These are phyloP conservation scores for Ascosphaera pollenicola DNA, from an alignment of 2,329 filamentous ascomycete species.

Conservation along the genomic window DNA sequence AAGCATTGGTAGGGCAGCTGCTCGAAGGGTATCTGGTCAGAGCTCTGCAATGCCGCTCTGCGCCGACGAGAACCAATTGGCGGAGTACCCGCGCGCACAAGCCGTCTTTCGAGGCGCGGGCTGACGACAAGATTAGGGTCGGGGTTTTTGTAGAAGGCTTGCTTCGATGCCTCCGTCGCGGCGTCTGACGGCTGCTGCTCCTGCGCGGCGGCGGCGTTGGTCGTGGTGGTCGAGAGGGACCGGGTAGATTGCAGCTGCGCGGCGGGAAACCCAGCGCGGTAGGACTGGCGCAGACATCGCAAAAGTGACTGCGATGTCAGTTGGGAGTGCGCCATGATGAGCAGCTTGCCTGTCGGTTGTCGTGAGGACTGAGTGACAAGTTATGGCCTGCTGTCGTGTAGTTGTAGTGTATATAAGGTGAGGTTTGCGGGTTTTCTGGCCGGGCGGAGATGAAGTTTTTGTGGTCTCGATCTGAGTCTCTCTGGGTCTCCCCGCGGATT, in stretches of 20 bases:
- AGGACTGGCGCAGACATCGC: conserved; percentile 19
- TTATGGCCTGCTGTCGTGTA: too few species aligned
- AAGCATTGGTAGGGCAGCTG: conserved; percentile 94
- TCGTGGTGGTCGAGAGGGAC: conserved; percentile 27
- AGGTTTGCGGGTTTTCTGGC: too few species aligned
- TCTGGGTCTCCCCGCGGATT: too few species aligned
- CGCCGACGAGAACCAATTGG: conserved; percentile 72
- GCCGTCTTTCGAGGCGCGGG: conserved; percentile 39
- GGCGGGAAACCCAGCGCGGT: conserved; percentile 12
- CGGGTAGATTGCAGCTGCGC: conserved; percentile 19
- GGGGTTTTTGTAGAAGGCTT: conserved; percentile 21
- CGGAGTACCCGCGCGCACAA: conserved; percentile 44
- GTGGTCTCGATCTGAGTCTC: too few species aligned
- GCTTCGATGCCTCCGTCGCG: conserved; percentile 14
- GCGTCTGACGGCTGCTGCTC: too few species aligned
- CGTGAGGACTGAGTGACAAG: too few species aligned
- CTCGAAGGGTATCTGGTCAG: conserved; percentile 61
- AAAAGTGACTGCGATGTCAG: conserved; percentile 20
- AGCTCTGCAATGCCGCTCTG: conserved; percentile 45
- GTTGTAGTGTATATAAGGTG: too few species aligned
- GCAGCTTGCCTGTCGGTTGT: too few species aligned
- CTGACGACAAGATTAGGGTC: conserved; percentile 49
- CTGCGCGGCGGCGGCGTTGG: conserved; percentile 11
- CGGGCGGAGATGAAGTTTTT: too few species aligned
- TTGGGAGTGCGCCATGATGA: conserved; percentile 20